Evolutionary conservation across 1,284 basidiomycete genomes (phyloP).

Genomic region (Trametes sp.): DNA sequence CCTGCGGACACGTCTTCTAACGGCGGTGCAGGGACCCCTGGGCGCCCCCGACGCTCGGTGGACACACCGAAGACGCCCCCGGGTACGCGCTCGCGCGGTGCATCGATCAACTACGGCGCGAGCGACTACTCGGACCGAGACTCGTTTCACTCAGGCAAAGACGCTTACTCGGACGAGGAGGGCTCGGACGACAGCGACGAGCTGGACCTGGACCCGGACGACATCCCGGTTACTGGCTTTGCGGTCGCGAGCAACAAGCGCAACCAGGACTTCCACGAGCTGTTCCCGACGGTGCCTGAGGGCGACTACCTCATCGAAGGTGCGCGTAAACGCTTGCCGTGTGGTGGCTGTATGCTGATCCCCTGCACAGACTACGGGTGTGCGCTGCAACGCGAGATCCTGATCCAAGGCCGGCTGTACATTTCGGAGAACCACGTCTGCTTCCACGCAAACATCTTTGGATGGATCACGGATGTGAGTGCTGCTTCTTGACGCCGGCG

Average conservation of each 20-base stretch:
- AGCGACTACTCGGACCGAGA: conserved; percentile 42
- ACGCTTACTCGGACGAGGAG: conserved; percentile 37
- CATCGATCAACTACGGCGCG: conserved; percentile 38
- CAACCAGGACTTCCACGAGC: conserved; percentile 94
- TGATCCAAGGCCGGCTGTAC: conserved; percentile 96
- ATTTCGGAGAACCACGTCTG: conserved; percentile 98
- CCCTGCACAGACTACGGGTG: conserved; percentile 90
- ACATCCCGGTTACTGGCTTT: conserved; percentile 90
- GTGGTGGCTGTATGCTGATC: conserved; percentile 13
- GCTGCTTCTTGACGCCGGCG: not conserved
- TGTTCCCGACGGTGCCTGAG: conserved; percentile 90
- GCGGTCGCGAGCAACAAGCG: conserved; percentile 96
- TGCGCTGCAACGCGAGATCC: conserved; percentile 93
- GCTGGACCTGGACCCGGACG: conserved; percentile 66
- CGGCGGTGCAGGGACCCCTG: conserved; percentile 10
- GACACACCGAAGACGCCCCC: conserved; percentile 29
- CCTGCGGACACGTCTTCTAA: conserved; percentile 31
- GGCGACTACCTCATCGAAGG: conserved; percentile 99
- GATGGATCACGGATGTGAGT: conserved; percentile 96
- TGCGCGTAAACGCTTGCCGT: conserved; percentile 46
- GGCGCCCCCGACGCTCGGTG: conserved; percentile 25
- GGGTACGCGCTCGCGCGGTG: conserved; percentile 34
- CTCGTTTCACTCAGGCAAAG: conserved; percentile 40
- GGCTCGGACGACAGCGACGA: conserved; percentile 51
- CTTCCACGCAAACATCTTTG: conserved; percentile 99